Evolutionary conservation across 163 green algal genomes (phyloP).

Genomic region (Chlamydomonas reinhardtii): DNA sequence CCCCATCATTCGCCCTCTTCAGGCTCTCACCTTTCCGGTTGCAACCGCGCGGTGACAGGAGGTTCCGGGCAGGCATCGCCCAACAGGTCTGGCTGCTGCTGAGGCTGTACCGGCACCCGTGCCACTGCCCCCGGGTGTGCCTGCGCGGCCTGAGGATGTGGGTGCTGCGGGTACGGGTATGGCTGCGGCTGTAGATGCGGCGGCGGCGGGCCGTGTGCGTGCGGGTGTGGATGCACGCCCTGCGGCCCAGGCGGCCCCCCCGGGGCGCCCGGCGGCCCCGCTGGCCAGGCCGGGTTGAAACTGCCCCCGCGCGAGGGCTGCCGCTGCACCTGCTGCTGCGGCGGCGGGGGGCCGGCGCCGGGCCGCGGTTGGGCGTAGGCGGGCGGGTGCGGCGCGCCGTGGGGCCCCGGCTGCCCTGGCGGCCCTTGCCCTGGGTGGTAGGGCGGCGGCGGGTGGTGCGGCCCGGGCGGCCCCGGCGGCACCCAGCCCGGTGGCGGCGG

Average conservation of each 20-base stretch:
- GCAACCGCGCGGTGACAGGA: too few species aligned
- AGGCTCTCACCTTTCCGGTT: too few species aligned
- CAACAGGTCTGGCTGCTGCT: neutral
- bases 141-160: too few species aligned
- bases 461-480: too few species aligned
- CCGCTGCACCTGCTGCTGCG: constrained; percentile 9
- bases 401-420: neutral
- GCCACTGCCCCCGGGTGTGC: too few species aligned
- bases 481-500: too few species aligned
- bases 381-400: neutral
- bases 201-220: too few species aligned
- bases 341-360: neutral
- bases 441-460: too few species aligned
- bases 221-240: neutral
- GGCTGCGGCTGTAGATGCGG: neutral
- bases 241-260: neutral
- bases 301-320: constrained; percentile 10
- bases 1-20: too few species aligned
- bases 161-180: too few species aligned
- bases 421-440: too few species aligned
- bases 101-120: neutral
- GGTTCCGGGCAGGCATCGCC: neutral
- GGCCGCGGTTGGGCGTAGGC: neutral
- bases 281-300: constrained; percentile 8
- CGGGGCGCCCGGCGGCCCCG: neutral